Evolutionary conservation across 2,329 filamentous ascomycete species (phyloP).

Genomic region (Zymoseptoria ardabiliae): DNA sequence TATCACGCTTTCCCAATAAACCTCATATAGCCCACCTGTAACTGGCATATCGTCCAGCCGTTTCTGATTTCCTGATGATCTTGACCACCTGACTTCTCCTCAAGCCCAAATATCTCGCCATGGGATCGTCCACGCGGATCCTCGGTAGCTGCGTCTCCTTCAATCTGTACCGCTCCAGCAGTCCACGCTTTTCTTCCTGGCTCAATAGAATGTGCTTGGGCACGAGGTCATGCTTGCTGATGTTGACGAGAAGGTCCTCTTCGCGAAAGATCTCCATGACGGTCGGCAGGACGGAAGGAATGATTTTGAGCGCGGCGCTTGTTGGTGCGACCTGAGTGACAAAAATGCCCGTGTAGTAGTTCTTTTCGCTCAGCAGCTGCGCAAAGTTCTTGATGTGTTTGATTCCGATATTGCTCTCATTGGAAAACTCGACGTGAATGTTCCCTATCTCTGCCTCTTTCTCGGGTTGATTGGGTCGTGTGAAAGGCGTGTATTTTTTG

Average conservation of each 20-base stretch:
- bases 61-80: conserved; percentile 94
- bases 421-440: conserved; percentile 89
- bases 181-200: conserved; percentile 75
- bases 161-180: conserved; percentile 83
- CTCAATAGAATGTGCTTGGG: conserved; percentile 88
- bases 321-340: conserved; percentile 77
- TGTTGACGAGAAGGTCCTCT: conserved; percentile 93
- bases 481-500: conserved; percentile 68
- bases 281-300: conserved; percentile 67
- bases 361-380: conserved; percentile 68
- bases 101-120: conserved; percentile 84
- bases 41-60: conserved; percentile 91
- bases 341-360: conserved; percentile 86
- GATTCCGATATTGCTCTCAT: conserved; percentile 73
- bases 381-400: conserved; percentile 89
- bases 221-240: conserved; percentile 94
- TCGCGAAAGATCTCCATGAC: conserved; percentile 93
- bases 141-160: conserved; percentile 96
- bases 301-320: conserved; percentile 77
- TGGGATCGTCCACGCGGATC: conserved; percentile 85
- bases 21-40: conserved; percentile 61
- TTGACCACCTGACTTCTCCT: conserved; percentile 93
- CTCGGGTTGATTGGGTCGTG: conserved; percentile 56
- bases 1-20: conserved; percentile 1
- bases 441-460: conserved; percentile 60